Evolutionary conservation across 331 rosid genomes (phyloP).

Genomic region (Malus hybrid): DNA sequence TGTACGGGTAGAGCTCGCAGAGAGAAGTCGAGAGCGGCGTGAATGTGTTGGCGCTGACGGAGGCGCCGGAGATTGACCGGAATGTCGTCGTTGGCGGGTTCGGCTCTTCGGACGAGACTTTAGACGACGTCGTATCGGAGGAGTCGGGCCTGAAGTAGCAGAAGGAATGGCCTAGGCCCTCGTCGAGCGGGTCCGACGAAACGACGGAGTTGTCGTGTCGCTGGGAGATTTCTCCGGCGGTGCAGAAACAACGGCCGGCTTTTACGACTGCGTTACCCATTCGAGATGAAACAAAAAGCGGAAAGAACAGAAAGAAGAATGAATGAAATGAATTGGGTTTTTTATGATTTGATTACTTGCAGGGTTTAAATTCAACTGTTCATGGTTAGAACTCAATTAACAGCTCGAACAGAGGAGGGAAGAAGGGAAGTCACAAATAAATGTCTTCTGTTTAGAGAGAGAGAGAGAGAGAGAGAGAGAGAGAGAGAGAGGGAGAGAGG

Average conservation of each 20-base stretch:
- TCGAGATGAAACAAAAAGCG: background rate
- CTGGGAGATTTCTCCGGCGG: slow-evolving; percentile 42
- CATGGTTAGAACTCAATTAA: background rate
- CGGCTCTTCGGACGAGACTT: slow-evolving; percentile 12
- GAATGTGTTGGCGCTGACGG: slow-evolving; percentile 71
- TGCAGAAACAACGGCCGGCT: slow-evolving; percentile 31
- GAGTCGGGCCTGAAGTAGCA: slow-evolving; percentile 48
- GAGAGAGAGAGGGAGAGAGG: background rate
- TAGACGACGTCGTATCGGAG: background rate
- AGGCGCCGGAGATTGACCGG: slow-evolving; percentile 66
- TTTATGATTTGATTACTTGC: slow-evolving; percentile 5
- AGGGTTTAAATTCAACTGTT: slow-evolving; percentile 1
- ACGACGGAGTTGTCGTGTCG: slow-evolving; percentile 20
- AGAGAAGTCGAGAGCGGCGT: slow-evolving; percentile 46
- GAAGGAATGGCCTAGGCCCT: slow-evolving; percentile 49
- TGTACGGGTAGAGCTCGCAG: slow-evolving; percentile 25
- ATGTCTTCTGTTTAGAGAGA: background rate
- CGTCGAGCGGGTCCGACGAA: slow-evolving; percentile 21
- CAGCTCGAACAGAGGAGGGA: slow-evolving; percentile 6
- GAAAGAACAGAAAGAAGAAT: background rate
- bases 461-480: background rate
- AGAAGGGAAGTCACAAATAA: background rate
- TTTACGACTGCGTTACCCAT: slow-evolving; percentile 70
- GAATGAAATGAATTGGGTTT: background rate
- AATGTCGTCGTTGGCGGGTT: slow-evolving; percentile 30